phyloP scores from a whole-genome alignment of 345 rosid genomes.

The Euphorbia lathyris region DNA sequence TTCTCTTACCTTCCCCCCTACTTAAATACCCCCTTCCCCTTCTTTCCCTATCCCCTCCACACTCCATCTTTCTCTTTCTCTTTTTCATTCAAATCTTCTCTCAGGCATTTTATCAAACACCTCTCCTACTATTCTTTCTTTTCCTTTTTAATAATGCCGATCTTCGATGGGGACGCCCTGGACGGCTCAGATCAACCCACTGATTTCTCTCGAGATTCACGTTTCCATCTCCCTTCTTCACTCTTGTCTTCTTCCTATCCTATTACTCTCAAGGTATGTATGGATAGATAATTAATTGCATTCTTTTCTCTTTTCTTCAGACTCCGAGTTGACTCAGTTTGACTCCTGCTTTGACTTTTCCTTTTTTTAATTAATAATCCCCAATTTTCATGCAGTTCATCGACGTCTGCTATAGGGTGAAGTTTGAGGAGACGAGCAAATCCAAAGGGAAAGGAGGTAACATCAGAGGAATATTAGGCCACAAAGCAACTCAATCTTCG shows the following conservation, averaged over 20 bases:
- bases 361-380: constrained; percentile 2
- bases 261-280: constrained; percentile 71
- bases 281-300: no score
- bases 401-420: constrained; percentile 61
- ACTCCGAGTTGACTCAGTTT: constrained; percentile 18
- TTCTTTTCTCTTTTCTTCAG: not conserved
- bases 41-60: not conserved
- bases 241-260: constrained; percentile 57
- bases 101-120: not conserved
- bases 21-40: constrained; percentile 38
- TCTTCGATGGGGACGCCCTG: no score
- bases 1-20: constrained; percentile 26
- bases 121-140: not conserved
- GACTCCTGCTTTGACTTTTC: constrained; percentile 32
- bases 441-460: constrained; percentile 22
- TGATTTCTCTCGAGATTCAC: constrained; percentile 33
- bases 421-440: constrained; percentile 36
- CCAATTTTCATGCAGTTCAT: constrained; percentile 72
- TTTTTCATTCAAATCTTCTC: constrained; percentile 1
- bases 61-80: not conserved
- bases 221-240: constrained; percentile 39
- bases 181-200: constrained; percentile 37
- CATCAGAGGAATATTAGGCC: constrained; percentile 34
- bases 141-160: no score
- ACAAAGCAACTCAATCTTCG: constrained; percentile 28